These are phyloP conservation scores for Fusarium kyushuense DNA, from an alignment of 2,329 filamentous ascomycete species.

Conservation along the genomic window DNA sequence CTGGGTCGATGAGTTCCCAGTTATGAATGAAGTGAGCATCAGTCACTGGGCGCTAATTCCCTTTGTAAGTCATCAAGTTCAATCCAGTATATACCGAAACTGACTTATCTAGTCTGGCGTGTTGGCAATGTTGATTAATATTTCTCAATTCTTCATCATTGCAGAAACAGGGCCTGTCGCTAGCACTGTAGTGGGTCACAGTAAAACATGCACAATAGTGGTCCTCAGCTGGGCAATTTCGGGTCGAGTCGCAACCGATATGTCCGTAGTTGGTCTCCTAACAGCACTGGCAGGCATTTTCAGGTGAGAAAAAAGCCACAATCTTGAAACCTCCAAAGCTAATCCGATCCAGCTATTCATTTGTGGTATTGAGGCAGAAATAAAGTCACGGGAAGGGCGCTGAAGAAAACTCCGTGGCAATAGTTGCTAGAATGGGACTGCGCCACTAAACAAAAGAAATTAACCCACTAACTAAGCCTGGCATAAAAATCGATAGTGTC, in stretches of 20 bases:
- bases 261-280: not conserved
- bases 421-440: not conserved
- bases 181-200: constrained; percentile 73
- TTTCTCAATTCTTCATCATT: constrained; percentile 73
- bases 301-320: not conserved
- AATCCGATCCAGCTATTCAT: not conserved
- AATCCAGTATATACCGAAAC: not conserved
- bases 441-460: too few species aligned
- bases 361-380: not conserved
- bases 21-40: constrained; percentile 23
- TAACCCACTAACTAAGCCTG: not conserved
- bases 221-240: constrained; percentile 69
- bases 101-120: constrained; percentile 64
- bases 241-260: constrained; percentile 46
- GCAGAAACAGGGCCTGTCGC: constrained; percentile 72
- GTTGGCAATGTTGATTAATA: constrained; percentile 74
- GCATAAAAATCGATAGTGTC: not conserved
- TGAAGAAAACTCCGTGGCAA: not conserved
- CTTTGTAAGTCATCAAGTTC: constrained; percentile 62
- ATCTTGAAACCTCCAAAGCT: not conserved
- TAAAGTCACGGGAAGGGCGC: not conserved
- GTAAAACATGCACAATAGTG: constrained; percentile 73
- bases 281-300: not conserved
- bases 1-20: constrained; percentile 67
- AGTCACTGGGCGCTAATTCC: constrained; percentile 67